These are phyloP conservation scores for Lecanicillium sp. DNA, from an alignment of 2,329 filamentous ascomycete genomes.

Conservation along the genomic window DNA sequence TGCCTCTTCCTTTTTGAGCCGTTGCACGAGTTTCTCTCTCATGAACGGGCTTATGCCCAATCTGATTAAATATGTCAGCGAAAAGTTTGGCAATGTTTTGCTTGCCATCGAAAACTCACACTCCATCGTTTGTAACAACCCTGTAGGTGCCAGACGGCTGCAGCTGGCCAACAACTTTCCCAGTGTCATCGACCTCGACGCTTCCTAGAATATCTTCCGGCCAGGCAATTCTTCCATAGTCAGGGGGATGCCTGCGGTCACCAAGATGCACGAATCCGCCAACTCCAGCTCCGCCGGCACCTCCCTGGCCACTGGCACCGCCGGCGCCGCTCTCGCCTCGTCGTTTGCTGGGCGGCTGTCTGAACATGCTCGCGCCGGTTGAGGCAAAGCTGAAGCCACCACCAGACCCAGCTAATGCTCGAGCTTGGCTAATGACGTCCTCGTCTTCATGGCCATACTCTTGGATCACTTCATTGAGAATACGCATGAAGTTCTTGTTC, in stretches of 20 bases:
- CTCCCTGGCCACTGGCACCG: slow-evolving; percentile 52
- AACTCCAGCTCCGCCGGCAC: slow-evolving; percentile 48
- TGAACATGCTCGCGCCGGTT: slow-evolving; percentile 41
- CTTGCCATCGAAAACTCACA: too few relatives aligned
- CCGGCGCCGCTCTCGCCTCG: slow-evolving; percentile 38
- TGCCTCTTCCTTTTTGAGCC: slow-evolving; percentile 38
- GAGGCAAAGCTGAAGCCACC: slow-evolving; percentile 45
- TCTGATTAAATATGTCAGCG: too few relatives aligned
- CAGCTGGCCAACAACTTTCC: slow-evolving; percentile 49
- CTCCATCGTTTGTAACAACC: slow-evolving; percentile 56
- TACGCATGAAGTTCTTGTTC: slow-evolving; percentile 50
- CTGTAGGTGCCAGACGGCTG: slow-evolving; percentile 56
- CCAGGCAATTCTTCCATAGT: slow-evolving; percentile 60
- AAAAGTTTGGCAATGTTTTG: too few relatives aligned
- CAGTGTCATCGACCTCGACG: slow-evolving; percentile 51
- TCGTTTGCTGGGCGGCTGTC: slow-evolving; percentile 27
- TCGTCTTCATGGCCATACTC: slow-evolving; percentile 50
- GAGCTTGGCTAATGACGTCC: slow-evolving; percentile 45
- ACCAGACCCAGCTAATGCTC: slow-evolving; percentile 50
- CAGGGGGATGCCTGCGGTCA: slow-evolving; percentile 54
- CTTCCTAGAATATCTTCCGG: slow-evolving; percentile 64
- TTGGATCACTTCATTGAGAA: slow-evolving; percentile 49
- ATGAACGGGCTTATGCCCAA: slow-evolving; percentile 47
- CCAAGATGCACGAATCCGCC: slow-evolving; percentile 59
- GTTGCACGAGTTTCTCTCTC: slow-evolving; percentile 40